A percentile compares a stretch with the other conserved stretches of the same genome.
Evolutionary conservation across 345 rosid species (phyloP).

Genomic region (Diplotaxis tenuifolia): DNA sequence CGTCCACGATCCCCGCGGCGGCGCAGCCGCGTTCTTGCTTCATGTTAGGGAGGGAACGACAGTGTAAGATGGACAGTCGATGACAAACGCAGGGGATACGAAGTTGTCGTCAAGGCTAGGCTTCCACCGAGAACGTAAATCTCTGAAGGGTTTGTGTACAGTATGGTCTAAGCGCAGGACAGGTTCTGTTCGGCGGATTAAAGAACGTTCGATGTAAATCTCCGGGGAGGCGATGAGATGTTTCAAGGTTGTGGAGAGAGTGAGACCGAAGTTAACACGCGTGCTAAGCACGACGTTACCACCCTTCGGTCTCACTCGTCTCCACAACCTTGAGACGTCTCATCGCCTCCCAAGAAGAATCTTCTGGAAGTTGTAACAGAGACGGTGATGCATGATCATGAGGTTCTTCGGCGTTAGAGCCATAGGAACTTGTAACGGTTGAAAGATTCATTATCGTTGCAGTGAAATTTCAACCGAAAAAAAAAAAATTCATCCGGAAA

Average conservation of each 20-base stretch:
- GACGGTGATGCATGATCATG: background rate
- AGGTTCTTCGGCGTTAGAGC: background rate
- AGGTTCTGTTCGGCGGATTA: background rate
- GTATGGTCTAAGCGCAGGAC: conserved; percentile 17
- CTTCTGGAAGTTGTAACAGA: background rate
- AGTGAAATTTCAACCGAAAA: too few species aligned
- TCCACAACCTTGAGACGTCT: conserved; percentile 11
- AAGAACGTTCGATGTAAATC: conserved; percentile 7
- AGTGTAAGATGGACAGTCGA: conserved; percentile 11
- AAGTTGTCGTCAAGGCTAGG: background rate
- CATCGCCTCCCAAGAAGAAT: background rate
- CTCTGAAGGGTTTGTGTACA: conserved; percentile 11
- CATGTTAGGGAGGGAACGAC: conserved; percentile 17
- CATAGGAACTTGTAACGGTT: background rate
- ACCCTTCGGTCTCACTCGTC: conserved; percentile 23
- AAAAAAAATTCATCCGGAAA: too few species aligned
- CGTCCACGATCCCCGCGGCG: conserved; percentile 47
- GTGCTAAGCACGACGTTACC: conserved; percentile 20
- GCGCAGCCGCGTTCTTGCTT: conserved; percentile 28
- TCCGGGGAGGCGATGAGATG: conserved; percentile 23
- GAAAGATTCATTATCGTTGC: background rate
- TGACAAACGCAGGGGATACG: conserved; percentile 15
- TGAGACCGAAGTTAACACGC: conserved; percentile 14
- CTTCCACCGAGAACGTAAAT: conserved; percentile 24
- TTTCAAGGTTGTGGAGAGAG: conserved; percentile 12